Base-by-base conservation (phyloP, 129 eudicot species). In the Ambrosia trifida region DNA sequence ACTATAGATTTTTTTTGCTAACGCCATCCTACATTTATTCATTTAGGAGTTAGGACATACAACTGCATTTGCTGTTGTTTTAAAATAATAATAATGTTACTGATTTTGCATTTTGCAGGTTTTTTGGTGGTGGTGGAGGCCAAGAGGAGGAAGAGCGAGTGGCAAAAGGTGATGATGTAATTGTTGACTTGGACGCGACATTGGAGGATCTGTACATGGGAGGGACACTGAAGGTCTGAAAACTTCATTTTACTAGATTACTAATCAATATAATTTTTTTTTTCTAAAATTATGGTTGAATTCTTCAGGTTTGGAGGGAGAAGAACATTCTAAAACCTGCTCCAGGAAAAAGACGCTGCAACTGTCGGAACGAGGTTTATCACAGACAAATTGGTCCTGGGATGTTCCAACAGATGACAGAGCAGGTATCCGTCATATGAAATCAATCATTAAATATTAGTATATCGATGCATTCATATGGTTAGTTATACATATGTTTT, bases 391-490 rank as follows among this genome's bases (percentile, higher is more conserved):
- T 95, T 69, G 99, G 99, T 79, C 99, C 99, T 0, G 99, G 99
- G 57, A 95, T 95, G 99, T 95, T 85, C 86, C 99, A 95, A 91
- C 99, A 95, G 82, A 90, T 90, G 90, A 95, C 99, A 19, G 99
- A 95, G 74, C 97, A 95, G 96, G 99, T 90, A 87, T 64, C 4
- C 53, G 45, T 43, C 51, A 75, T 51, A 51, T 54, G 24, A 38
- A 66, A 56, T 47, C 8, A 35, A 68, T 4, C 11, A 11, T 40
- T 70, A 57, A 57, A 19, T 28, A 28, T 28, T 57, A 57, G 17
- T 12, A 56, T 56, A 57, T 57, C 16, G 13, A 24, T 57, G 63
- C 13, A 57, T 28, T 28, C 9, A 28, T 57, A 28, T 38, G 11
- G 4, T 57, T 57, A 57, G 36, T 57, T 24, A 52, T 43, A 9